Conservation (phyloP, 2,329 filamentous ascomycete species). For the Cryphonectria radicalis region DNA sequence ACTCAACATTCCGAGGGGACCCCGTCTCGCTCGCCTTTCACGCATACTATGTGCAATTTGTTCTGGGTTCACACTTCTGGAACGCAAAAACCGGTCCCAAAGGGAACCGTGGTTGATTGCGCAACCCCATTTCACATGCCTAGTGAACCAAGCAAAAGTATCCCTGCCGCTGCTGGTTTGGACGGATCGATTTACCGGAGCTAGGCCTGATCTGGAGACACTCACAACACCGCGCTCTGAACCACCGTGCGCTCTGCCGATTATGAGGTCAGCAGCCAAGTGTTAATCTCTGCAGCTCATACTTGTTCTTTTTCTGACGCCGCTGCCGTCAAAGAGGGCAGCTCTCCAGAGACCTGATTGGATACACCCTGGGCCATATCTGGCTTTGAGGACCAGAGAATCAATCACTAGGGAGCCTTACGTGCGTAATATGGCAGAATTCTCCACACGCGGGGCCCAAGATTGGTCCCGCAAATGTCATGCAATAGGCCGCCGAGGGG, state of each 20-base stretch:
- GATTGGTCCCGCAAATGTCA: not conserved
- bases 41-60: not conserved
- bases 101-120: not conserved
- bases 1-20: not conserved
- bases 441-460: not conserved
- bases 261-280: conserved; percentile 15
- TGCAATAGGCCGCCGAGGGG: not conserved
- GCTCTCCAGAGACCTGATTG: not conserved
- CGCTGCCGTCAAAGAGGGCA: not conserved
- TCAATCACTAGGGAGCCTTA: not conserved
- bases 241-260: conserved; percentile 9
- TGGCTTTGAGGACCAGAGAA: not conserved
- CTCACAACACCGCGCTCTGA: conserved; percentile 17
- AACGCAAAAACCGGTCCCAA: not conserved
- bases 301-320: not conserved
- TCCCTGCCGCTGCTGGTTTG: conserved; percentile 19
- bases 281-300: conserved; percentile 19
- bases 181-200: conserved; percentile 27
- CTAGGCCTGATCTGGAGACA: conserved; percentile 23
- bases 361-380: not conserved
- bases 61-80: not conserved
- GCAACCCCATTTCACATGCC: conserved; percentile 4
- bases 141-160: conserved; percentile 11
- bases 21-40: not conserved
- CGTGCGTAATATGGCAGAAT: not conserved